Evolutionary conservation across 148 eudicot genomes (phyloP), one percentile per base, ranked within the genome.

Genomic region (Polygonum maritimum): DNA sequence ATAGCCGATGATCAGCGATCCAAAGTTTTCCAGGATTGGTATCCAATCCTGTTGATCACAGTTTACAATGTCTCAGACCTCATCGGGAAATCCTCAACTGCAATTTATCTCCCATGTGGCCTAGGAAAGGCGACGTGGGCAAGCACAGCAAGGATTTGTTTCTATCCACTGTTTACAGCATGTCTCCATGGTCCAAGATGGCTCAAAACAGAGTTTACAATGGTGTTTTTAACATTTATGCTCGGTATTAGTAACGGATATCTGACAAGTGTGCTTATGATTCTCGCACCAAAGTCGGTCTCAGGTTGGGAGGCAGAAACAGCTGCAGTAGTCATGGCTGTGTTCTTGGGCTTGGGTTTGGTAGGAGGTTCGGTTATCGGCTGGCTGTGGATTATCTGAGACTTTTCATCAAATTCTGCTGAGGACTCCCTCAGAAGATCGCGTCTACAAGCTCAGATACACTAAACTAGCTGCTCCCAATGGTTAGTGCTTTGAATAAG

Each of bases 321-420:
- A 12, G 88, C 91, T 22, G 96, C 98, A 11, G 73, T 88, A 63
- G 92, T 89, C 58, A 88, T 93, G 98, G 94, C 85, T 47, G 69
- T 91, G 82, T 85, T 87, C 74, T 80, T 93, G 74, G 98, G 88
- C 19, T 69, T 91, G 33, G 98, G 98, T 31, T 76, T 93, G 49
- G 90, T 86, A 6, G 84, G 87, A 73, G 97, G 98, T 40, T 91
- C 98, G n/a, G 83, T 87, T 69, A 81, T 93, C 44, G 92, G 96
- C 2, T 93, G 98, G 98, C 80, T 93, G 13, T 93, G 96, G 98
- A 81, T 93, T 76, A 87, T 93, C 76, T 92, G 81, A 89, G 71
- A 12, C 13, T 74, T 60, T 51, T 18, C 1, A 48, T 13, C 16
- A 3, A 14, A 15, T 14, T 51, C 55, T 51, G 55, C 16, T n/a